Evolutionary conservation across 768 basidiomycete species (phyloP).

Genomic region (Suillus subalutaceus): DNA sequence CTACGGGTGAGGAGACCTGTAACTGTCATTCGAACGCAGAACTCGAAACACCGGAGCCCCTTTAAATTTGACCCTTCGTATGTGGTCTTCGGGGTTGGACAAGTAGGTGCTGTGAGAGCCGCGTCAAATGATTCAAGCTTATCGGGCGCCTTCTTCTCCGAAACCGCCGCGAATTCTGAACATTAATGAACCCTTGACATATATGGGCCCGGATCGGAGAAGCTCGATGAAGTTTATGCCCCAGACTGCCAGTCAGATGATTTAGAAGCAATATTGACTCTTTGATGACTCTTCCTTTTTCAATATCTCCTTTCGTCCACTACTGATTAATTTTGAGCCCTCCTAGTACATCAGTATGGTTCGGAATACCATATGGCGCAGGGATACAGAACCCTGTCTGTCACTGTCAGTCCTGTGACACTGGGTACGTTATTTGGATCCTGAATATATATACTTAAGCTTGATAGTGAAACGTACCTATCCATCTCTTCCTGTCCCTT

Average conservation of each 20-base stretch:
- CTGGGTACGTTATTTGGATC: neutral
- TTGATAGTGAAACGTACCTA: neutral
- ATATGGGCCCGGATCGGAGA: no score
- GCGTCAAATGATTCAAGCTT: neutral
- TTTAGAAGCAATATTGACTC: no score
- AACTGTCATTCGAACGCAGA: neutral
- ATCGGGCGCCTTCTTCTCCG: neutral
- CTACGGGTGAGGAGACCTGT: neutral
- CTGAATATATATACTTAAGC: neutral
- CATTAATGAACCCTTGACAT: no score
- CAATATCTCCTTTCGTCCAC: neutral
- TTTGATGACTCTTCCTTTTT: neutral
- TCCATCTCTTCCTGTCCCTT: no score
- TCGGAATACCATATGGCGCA: neutral
- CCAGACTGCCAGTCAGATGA: no score
- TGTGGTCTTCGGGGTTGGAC: no score
- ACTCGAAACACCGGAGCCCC: neutral
- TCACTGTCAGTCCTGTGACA: neutral
- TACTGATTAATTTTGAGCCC: neutral
- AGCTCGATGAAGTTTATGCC: no score
- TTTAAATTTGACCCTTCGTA: no score
- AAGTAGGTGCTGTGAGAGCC: neutral
- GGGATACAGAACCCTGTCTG: neutral
- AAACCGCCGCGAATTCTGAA: no score
- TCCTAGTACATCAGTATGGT: no score